These are phyloP conservation scores for Candida germanica DNA, from an alignment of 805 yeast genomes.

Conservation along the genomic window DNA sequence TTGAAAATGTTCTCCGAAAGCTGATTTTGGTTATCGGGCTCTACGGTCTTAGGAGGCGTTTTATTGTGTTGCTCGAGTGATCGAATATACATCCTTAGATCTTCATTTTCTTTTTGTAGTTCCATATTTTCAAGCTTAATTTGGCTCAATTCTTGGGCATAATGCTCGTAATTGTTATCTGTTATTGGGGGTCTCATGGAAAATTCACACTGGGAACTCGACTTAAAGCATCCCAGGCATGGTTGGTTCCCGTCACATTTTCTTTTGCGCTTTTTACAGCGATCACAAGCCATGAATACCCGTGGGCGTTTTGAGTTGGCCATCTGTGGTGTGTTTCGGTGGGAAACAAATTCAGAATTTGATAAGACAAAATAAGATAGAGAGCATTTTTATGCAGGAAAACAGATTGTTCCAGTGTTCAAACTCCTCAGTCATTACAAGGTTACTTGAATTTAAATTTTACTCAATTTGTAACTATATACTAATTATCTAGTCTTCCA, in stretches of 20 bases:
- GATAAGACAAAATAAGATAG: too few relatives aligned
- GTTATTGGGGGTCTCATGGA: neutral
- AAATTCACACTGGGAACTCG: neutral
- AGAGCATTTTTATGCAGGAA: too few relatives aligned
- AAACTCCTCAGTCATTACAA: too few relatives aligned
- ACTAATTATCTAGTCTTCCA: constrained; percentile 7
- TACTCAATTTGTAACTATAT: too few relatives aligned
- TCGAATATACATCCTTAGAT: neutral
- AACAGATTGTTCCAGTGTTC: too few relatives aligned
- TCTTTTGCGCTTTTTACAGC: constrained; percentile 12
- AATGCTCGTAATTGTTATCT: neutral
- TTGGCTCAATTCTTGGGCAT: neutral
- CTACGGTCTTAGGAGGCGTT: too few relatives aligned
- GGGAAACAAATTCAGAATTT: too few relatives aligned
- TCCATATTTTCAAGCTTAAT: neutral
- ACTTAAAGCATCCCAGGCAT: constrained; percentile 3
- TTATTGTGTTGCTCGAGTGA: neutral
- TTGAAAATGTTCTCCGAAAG: constrained; percentile 10
- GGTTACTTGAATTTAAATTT: too few relatives aligned
- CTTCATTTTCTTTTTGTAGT: neutral
- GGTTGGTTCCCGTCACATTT: constrained; percentile 12
- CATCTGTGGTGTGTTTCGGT: too few relatives aligned
- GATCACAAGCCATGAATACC: constrained; percentile 8
- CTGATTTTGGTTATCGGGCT: too few relatives aligned
- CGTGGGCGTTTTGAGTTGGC: too few relatives aligned